Percentiles rank a stretch among this genome's conserved stretches.
These are phyloP conservation scores for Passalora sequoiae DNA, from an alignment of 2,329 filamentous ascomycete species.

Conservation along the genomic window DNA sequence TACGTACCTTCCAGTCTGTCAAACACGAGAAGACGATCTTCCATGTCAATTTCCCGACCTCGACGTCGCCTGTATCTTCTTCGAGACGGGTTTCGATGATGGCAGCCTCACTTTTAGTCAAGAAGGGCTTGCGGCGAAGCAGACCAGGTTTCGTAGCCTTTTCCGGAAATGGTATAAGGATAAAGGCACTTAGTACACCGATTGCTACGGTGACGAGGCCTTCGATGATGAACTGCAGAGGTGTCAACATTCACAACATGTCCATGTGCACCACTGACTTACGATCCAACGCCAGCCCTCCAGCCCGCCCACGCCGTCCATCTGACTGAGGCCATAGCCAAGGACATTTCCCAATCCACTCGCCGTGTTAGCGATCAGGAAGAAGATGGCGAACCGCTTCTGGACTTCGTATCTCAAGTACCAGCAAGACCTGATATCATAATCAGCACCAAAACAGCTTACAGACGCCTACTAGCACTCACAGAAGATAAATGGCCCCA, in stretches of 20 bases:
- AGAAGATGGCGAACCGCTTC: constrained; percentile 20
- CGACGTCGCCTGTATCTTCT: constrained; percentile 34
- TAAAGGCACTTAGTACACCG: constrained; percentile 32
- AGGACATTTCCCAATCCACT: constrained; percentile 18
- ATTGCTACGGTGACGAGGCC: constrained; percentile 37
- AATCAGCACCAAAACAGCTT: not conserved
- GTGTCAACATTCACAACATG: too few relatives aligned
- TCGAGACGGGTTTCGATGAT: constrained; percentile 36
- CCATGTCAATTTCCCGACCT: constrained; percentile 23
- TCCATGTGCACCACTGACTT: constrained; percentile 30
- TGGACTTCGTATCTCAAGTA: constrained; percentile 20
- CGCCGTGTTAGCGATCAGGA: constrained; percentile 12
- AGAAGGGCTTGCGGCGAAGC: constrained; percentile 19
- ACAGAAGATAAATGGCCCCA: constrained; percentile 14
- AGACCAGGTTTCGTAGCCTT: constrained; percentile 21
- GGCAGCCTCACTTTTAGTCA: constrained; percentile 17
- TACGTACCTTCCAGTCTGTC: constrained; percentile 33
- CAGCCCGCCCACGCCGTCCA: constrained; percentile 39
- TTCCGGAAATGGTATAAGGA: constrained; percentile 27
- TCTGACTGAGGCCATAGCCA: constrained; percentile 15
- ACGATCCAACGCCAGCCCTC: constrained; percentile 23
- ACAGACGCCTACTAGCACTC: not conserved
- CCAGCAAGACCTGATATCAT: constrained; percentile 9
- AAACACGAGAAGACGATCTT: constrained; percentile 28
- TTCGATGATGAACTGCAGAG: constrained; percentile 45